These are phyloP conservation scores for Chaetomium cochliodes DNA, from an alignment of 495 filamentous ascomycete genomes.

Conservation along the genomic window DNA sequence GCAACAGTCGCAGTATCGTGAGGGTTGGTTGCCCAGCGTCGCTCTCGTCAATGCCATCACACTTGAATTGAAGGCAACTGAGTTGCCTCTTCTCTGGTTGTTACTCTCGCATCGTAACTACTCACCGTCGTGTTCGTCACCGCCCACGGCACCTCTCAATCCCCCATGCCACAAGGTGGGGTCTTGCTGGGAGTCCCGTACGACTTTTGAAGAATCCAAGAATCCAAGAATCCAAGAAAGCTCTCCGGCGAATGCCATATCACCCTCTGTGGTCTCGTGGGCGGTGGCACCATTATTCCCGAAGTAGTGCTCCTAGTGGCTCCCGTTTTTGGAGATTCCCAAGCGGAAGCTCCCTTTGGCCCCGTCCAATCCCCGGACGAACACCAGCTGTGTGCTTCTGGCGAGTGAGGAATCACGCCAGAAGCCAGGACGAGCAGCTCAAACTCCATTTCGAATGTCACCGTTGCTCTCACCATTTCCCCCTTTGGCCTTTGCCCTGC, in stretches of 20 bases:
- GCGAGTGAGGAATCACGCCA: slow-evolving; percentile 5
- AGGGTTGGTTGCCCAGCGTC: not conserved
- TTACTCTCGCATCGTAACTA: not conserved
- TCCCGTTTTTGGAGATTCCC: no score
- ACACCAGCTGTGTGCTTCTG: not conserved
- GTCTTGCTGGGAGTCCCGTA: not conserved
- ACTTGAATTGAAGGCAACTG: not conserved
- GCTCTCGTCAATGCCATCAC: slow-evolving; percentile 1
- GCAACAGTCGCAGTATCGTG: not conserved
- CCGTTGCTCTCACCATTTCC: not conserved
- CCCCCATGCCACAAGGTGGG: slow-evolving; percentile 2
- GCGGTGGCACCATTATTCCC: slow-evolving; percentile 7
- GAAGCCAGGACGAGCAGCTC: not conserved
- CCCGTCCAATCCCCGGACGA: not conserved
- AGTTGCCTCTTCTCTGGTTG: not conserved
- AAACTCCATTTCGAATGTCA: slow-evolving; percentile 15
- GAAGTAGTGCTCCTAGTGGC: not conserved
- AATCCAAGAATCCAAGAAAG: no score
- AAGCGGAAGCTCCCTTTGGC: slow-evolving; percentile 4
- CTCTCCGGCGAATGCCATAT: slow-evolving; percentile 10
- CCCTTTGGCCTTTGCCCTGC: not conserved
- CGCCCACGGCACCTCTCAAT: slow-evolving; percentile 12
- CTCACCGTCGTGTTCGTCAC: not conserved
- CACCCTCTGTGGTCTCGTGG: slow-evolving; percentile 8
- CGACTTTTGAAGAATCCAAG: no score